Evolutionary conservation across 371 early-diverging fungal species (phyloP).

Genomic region (Mucor piriformis): DNA sequence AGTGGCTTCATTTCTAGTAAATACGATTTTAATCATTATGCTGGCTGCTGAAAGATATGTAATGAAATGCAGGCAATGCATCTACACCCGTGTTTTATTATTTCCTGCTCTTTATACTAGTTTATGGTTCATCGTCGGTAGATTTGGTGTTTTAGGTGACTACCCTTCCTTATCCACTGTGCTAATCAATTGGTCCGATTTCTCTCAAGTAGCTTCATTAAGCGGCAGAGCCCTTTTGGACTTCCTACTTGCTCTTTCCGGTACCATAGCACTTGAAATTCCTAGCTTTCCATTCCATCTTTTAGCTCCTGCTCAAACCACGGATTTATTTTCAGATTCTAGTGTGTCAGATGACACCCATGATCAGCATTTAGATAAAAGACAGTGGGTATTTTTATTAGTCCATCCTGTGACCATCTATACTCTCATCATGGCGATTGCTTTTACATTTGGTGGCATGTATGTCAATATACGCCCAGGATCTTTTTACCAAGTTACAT

Average conservation of each 20-base stretch:
- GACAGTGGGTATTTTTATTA: neutral
- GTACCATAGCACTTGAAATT: conserved; percentile 28
- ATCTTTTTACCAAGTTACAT: conserved; percentile 36
- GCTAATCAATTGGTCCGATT: conserved; percentile 29
- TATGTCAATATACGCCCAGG: conserved; percentile 25
- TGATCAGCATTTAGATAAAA: neutral
- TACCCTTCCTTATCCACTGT: conserved; percentile 22
- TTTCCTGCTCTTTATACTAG: conserved; percentile 38
- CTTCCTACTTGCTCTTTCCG: conserved; percentile 33
- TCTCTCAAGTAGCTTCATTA: conserved; percentile 31
- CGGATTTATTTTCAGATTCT: neutral
- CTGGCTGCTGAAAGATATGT: conserved; percentile 21
- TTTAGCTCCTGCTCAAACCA: neutral
- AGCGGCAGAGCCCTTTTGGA: conserved; percentile 37
- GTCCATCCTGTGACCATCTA: conserved; percentile 22
- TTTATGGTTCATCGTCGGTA: conserved; percentile 20
- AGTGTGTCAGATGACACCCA: neutral
- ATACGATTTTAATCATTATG: neutral
- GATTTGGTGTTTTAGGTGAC: conserved; percentile 33
- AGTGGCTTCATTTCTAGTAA: neutral
- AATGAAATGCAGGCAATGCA: neutral
- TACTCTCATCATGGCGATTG: conserved; percentile 6
- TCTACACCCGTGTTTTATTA: conserved; percentile 22
- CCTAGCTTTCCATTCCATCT: conserved; percentile 1
- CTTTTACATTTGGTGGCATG: conserved; percentile 31